Base-by-base conservation (phyloP, 495 filamentous ascomycete genomes). In the Trichoderma orchidacearum region DNA sequence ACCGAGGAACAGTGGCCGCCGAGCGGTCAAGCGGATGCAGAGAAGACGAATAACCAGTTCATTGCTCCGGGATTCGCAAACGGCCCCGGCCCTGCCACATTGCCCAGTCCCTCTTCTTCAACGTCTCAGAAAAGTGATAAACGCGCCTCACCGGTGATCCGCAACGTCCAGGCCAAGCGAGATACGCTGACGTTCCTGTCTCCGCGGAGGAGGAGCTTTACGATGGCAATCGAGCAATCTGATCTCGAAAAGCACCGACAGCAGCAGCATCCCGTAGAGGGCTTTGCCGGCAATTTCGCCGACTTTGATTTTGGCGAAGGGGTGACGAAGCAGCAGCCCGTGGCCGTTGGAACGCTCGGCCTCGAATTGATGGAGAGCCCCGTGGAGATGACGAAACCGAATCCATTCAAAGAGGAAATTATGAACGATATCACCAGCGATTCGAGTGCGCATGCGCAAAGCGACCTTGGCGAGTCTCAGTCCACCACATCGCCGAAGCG, bases 171-270 rank as follows among this genome's bases (percentile, higher is more conserved):
- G 23, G 73, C 72, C 6, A 70, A 66, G 58, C 70, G 75, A 28
- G 72, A 77, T 35, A 76, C 73, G 1, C 36, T 72, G 18, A 65
- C 68, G 3, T 59, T 70, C 4, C 62, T 58, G 52, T 56, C 63
- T 0, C 62, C 67, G 8, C 61, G 66, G 13, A 62, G 69, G 21
- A 65, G 66, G 11, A 77, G 75, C 50, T 51, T 76, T 52, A 69
- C 70, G 12, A 75, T 72, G 69, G 68, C 64, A 55, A 70, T 75
- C n/a, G 75, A 77, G 54, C 68, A 72, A 13, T 31, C 32, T 0
- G 52, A 58, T 7, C 35, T 30, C 3, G 31, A 58, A 30, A 60
- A 64, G 29, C 53, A 57, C 17, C 30, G 53, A 23, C 53, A 38
- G 32, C 30, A 31, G 41, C 41, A 48, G 21, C 41, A 27, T 48